Evolutionary conservation across 1,284 basidiomycete species (phyloP).

Genomic region (Singerocomus rubriflavus): DNA sequence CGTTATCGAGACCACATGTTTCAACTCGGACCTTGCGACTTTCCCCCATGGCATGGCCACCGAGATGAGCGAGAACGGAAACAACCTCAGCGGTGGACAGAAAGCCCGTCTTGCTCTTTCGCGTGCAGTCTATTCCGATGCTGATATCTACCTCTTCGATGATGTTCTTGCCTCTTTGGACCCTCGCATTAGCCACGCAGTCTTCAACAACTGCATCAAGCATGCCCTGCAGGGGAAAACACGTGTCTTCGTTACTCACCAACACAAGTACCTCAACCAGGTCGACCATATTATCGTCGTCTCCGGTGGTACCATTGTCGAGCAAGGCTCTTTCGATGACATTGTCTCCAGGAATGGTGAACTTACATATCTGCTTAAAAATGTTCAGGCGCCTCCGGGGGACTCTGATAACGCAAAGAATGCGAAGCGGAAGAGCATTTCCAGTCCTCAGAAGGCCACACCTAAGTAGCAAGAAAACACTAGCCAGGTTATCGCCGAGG

Average conservation of each 20-base stretch:
- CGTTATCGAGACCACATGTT: slow-evolving; percentile 28
- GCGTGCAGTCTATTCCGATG: slow-evolving; percentile 54
- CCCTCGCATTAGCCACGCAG: slow-evolving; percentile 59
- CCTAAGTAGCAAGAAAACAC: slow-evolving; percentile 15
- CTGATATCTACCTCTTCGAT: slow-evolving; percentile 50
- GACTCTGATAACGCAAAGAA: slow-evolving; percentile 31
- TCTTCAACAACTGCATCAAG: slow-evolving; percentile 59
- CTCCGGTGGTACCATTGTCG: slow-evolving; percentile 40
- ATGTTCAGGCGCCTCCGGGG: slow-evolving; percentile 34
- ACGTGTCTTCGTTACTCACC: slow-evolving; percentile 61
- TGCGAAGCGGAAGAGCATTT: slow-evolving; percentile 23
- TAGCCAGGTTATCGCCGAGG: slow-evolving; percentile 51
- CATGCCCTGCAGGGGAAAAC: slow-evolving; percentile 48
- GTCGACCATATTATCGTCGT: slow-evolving; percentile 56
- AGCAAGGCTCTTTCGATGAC: slow-evolving; percentile 41
- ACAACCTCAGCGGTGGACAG: slow-evolving; percentile 48
- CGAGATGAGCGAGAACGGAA: slow-evolving; percentile 55
- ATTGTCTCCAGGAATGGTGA: slow-evolving; percentile 37
- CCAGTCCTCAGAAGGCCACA: slow-evolving; percentile 7
- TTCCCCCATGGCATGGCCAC: slow-evolving; percentile 64
- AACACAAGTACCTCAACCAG: slow-evolving; percentile 52
- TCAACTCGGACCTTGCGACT: slow-evolving; percentile 44
- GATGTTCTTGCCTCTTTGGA: slow-evolving; percentile 48
- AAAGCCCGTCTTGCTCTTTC: slow-evolving; percentile 58
- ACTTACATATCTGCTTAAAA: slow-evolving; percentile 36